Evolutionary conservation across 306 rosid genomes (phyloP).

Genomic region (Gynostemma pentaphyllum): DNA sequence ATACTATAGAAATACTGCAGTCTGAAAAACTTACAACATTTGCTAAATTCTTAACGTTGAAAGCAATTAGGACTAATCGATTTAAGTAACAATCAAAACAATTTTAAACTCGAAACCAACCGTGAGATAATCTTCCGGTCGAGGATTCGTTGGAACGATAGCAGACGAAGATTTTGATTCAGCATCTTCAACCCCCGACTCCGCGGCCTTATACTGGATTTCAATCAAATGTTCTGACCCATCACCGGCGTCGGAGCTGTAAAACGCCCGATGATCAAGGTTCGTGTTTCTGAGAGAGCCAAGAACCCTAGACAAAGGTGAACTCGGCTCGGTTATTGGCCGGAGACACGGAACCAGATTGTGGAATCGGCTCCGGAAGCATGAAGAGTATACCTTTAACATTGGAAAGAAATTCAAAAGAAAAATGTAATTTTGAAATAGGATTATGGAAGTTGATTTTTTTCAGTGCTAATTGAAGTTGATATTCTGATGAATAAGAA

Average conservation of each 20-base stretch:
- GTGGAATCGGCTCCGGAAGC: conserved; percentile 30
- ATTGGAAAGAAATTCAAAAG: conserved; percentile 19
- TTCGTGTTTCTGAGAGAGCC: conserved; percentile 28
- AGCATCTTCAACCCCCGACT: conserved; percentile 28
- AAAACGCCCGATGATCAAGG: conserved; percentile 38
- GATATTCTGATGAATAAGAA: conserved; percentile 10
- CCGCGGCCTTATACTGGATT: conserved; percentile 40
- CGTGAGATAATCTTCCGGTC: conserved; percentile 88
- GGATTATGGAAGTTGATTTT: neutral
- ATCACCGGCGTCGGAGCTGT: conserved; percentile 73
- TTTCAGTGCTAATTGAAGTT: conserved; percentile 8
- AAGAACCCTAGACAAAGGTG: conserved; percentile 41
- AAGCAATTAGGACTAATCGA: too few species aligned
- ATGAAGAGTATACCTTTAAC: conserved; percentile 65
- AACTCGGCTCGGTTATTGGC: conserved; percentile 20
- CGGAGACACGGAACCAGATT: conserved; percentile 35
- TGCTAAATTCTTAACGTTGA: neutral
- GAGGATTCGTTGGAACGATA: conserved; percentile 69
- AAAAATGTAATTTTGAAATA: neutral
- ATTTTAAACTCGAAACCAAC: conserved; percentile 51
- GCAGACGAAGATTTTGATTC: conserved; percentile 55
- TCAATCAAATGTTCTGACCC: conserved; percentile 45
- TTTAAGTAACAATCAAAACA: conserved; percentile 9
- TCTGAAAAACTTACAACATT: neutral
- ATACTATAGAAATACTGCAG: neutral